A percentile compares a stretch with the other conserved stretches of the same genome.
These are phyloP conservation scores for Scleromitrula shiraiana DNA, from an alignment of 2,329 filamentous ascomycete species.

Conservation along the genomic window DNA sequence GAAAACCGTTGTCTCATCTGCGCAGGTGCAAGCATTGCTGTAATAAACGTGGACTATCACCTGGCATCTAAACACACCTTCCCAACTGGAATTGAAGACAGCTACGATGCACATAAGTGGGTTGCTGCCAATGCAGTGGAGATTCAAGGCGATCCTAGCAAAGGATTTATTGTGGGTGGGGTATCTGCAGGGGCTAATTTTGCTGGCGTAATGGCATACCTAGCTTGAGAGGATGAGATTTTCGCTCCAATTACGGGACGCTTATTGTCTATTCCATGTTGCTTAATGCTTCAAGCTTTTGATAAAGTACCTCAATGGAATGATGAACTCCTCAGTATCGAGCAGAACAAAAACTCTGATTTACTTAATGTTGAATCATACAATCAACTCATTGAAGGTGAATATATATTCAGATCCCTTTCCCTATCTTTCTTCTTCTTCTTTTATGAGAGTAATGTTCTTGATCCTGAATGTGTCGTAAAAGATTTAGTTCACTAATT, in stretches of 20 bases:
- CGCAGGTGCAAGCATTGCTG: too few relatives aligned
- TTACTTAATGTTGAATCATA: constrained; percentile 20
- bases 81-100: constrained; percentile 36
- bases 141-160: constrained; percentile 24
- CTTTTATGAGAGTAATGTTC: too few relatives aligned
- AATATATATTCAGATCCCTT: too few relatives aligned
- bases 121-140: constrained; percentile 31
- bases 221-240: constrained; percentile 34
- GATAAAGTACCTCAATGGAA: background rate
- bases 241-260: constrained; percentile 39
- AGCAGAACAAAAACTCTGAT: constrained; percentile 35
- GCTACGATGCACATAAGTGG: constrained; percentile 39
- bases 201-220: constrained; percentile 32
- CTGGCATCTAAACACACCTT: too few relatives aligned
- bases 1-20: too few relatives aligned
- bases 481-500: too few relatives aligned
- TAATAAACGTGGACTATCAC: too few relatives aligned
- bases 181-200: constrained; percentile 39
- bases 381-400: background rate
- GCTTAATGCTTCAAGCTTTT: background rate
- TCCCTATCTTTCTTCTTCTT: too few relatives aligned
- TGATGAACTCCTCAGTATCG: constrained; percentile 22
- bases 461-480: too few relatives aligned
- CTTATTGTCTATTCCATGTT: constrained; percentile 33
- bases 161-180: constrained; percentile 41